phyloP scores from a whole-genome alignment of 768 basidiomycete species.

The Lactarius psammicola region DNA sequence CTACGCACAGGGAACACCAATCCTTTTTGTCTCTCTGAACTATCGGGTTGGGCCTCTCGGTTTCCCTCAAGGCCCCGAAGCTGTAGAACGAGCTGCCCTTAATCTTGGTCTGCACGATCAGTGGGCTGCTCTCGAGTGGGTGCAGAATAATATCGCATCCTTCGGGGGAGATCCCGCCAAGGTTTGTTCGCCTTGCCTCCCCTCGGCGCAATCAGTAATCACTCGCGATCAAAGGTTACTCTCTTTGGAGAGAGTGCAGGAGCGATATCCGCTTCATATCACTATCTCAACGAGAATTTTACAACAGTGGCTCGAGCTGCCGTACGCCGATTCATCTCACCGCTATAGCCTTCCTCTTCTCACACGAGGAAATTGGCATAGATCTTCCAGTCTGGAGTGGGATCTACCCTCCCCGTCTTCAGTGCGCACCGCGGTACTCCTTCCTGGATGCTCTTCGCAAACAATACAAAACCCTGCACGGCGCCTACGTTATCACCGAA shows the following conservation, averaged over 20 bases:
- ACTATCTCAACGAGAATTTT: constrained; percentile 35
- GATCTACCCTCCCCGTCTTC: constrained; percentile 36
- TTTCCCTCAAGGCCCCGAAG: constrained; percentile 46
- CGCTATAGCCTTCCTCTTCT: neutral
- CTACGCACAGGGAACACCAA: constrained; percentile 24
- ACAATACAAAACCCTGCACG: constrained; percentile 39
- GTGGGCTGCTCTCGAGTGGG: constrained; percentile 34
- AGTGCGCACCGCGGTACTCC: constrained; percentile 35
- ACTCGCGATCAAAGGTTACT: constrained; percentile 34
- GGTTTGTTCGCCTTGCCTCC: constrained; percentile 8
- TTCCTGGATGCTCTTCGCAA: constrained; percentile 43
- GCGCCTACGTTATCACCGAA: constrained; percentile 27
- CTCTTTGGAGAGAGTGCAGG: constrained; percentile 44
- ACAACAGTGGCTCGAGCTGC: constrained; percentile 30
- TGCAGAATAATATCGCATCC: constrained; percentile 33
- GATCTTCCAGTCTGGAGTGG: constrained; percentile 47
- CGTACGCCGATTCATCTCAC: constrained; percentile 18
- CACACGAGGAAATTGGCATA: constrained; percentile 20
- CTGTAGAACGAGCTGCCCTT: constrained; percentile 38
- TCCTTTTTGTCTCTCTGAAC: constrained; percentile 50
- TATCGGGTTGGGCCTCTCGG: constrained; percentile 53
- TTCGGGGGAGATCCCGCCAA: constrained; percentile 36
- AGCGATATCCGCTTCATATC: constrained; percentile 36
- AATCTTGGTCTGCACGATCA: constrained; percentile 51
- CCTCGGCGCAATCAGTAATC: neutral